Evolutionary conservation across 257 asterid species (phyloP).

Genomic region (Solanum corneliomulleri): DNA sequence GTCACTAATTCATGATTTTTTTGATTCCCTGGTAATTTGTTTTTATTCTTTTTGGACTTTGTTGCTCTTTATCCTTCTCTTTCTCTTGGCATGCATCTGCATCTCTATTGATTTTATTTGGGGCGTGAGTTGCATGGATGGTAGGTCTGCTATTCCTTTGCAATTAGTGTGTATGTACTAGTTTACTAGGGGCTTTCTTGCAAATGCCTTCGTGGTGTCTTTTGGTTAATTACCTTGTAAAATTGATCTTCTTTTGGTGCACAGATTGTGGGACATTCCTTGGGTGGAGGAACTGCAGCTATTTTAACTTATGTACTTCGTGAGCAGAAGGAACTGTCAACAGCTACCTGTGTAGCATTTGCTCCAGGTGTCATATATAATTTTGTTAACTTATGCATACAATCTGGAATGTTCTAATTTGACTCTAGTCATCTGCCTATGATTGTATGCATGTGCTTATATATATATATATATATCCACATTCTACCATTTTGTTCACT

Average conservation of each 20-base stretch:
- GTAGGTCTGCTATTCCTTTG: background rate
- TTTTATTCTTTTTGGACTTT: background rate
- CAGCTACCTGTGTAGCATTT: constrained; percentile 78
- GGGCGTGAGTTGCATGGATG: background rate
- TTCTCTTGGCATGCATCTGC: background rate
- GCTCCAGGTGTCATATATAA: constrained; percentile 70
- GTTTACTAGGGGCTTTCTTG: background rate
- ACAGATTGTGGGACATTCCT: constrained; percentile 92
- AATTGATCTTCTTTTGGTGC: background rate
- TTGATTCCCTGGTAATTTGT: background rate
- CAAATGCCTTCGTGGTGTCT: background rate
- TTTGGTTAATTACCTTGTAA: background rate
- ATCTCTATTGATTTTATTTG: background rate
- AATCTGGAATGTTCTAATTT: background rate
- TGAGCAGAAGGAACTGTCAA: constrained; percentile 71
- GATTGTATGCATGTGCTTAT: background rate
- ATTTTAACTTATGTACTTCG: constrained; percentile 78
- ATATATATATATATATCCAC: background rate
- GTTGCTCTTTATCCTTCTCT: background rate
- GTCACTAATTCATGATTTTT: background rate
- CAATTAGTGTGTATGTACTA: background rate
- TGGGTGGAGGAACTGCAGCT: constrained; percentile 98
- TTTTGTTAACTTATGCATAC: background rate
- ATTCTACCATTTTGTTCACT: background rate
- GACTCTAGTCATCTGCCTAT: background rate